Evolutionary conservation across 1,139 yeast species (phyloP).

Genomic region (Debaryomyces subglobosus): DNA sequence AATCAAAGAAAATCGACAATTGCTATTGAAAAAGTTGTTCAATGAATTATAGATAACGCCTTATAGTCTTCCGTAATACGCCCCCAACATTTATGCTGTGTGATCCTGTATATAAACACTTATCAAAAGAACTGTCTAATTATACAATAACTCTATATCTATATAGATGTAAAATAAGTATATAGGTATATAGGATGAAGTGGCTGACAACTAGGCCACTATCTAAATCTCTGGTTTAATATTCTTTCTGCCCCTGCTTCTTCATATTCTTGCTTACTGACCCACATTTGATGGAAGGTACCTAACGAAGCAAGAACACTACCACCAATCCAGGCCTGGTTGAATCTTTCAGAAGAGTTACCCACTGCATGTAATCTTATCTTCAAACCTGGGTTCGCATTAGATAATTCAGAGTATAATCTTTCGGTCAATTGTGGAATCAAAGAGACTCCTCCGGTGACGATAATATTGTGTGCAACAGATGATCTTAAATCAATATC

Average conservation of each 20-base stretch:
- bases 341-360: constrained; percentile 77
- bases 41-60: neutral
- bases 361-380: constrained; percentile 89
- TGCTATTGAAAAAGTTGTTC: neutral
- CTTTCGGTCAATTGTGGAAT: constrained; percentile 90
- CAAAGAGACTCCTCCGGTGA: constrained; percentile 88
- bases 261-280: constrained; percentile 84
- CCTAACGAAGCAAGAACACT: constrained; percentile 90
- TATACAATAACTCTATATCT: neutral
- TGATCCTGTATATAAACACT: neutral
- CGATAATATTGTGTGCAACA: constrained; percentile 86
- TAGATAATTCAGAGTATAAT: constrained; percentile 70
- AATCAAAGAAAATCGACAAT: neutral
- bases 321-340: constrained; percentile 95
- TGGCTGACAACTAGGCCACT: neutral
- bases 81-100: neutral
- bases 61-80: neutral
- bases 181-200: constrained; percentile 1
- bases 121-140: neutral
- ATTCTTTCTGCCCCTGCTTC: constrained; percentile 89
- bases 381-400: constrained; percentile 86
- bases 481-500: constrained; percentile 93
- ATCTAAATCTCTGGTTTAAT: constrained; percentile 70
- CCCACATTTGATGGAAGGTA: constrained; percentile 97
- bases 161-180: constrained; percentile 1